A percentile compares a stretch with the other conserved stretches of the same genome.
These are phyloP conservation scores for Chloranthus sessilifolius DNA, from an alignment of 164 flowering plant species.

Conservation along the genomic window DNA sequence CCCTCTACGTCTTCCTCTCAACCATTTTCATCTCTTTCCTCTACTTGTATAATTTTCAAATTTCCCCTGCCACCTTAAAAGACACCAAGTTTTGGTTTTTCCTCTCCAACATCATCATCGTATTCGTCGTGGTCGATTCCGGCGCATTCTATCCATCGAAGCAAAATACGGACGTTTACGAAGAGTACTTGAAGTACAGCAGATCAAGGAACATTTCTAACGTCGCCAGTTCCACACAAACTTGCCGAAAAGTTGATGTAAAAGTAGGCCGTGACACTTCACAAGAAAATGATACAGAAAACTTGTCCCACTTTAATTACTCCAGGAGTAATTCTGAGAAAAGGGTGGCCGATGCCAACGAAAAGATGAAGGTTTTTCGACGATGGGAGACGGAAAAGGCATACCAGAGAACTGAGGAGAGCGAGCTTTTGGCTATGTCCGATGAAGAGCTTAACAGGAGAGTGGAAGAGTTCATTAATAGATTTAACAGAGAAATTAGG, in stretches of 20 bases:
- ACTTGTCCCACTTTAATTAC: background rate
- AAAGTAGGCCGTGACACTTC: too few relatives aligned
- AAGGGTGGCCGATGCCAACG: constrained; percentile 4
- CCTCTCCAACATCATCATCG: constrained; percentile 51
- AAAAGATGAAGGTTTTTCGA: constrained; percentile 2
- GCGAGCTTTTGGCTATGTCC: constrained; percentile 33
- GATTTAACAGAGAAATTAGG: constrained; percentile 45
- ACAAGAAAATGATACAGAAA: constrained; percentile 2
- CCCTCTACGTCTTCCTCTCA: constrained; percentile 33
- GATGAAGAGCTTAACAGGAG: constrained; percentile 55
- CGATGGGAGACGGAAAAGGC: constrained; percentile 20
- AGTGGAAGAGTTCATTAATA: constrained; percentile 59
- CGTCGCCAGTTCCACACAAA: constrained; percentile 3
- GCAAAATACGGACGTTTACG: constrained; percentile 20
- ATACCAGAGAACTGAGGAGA: constrained; percentile 7
- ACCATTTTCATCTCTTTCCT: constrained; percentile 28
- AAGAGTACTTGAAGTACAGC: constrained; percentile 20
- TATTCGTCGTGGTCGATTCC: constrained; percentile 52
- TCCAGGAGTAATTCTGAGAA: constrained; percentile 20
- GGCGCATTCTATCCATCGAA: constrained; percentile 40
- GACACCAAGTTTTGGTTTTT: constrained; percentile 63
- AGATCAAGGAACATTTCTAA: constrained; percentile 11
- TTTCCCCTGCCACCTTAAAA: constrained; percentile 26
- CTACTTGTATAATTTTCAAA: constrained; percentile 12
- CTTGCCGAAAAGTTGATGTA: background rate